phyloP scores from a whole-genome alignment of 192 early-diverging fungal genomes.

The Gamsiella multidivaricata region DNA sequence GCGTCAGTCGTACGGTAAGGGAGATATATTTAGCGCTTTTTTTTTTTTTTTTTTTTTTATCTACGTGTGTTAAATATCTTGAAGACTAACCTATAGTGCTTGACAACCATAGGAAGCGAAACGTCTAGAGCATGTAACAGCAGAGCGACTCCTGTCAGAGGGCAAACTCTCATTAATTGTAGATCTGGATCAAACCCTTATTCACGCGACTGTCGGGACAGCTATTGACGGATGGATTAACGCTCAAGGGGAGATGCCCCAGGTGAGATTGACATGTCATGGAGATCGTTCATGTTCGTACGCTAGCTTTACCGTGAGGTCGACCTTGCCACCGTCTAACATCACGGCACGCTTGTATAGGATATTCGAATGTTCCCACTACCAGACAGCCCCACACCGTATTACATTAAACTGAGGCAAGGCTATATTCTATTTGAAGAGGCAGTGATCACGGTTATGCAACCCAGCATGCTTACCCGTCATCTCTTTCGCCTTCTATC shows the following conservation, averaged over 20 bases:
- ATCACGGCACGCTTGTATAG: conserved; percentile 16
- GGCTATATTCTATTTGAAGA: too few relatives aligned
- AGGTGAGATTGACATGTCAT: conserved; percentile 2
- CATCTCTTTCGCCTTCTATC: background rate
- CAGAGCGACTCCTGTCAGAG: conserved; percentile 69
- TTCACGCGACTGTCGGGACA: conserved; percentile 89
- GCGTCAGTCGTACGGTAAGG: conserved; percentile 37
- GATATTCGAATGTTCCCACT: conserved; percentile 85
- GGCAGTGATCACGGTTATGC: background rate
- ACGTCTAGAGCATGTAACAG: conserved; percentile 75
- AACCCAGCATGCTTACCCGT: background rate
- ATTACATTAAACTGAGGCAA: conserved; percentile 90
- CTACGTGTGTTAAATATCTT: background rate
- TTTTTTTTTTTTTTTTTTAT: background rate
- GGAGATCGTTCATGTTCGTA: background rate
- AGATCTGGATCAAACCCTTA: conserved; percentile 97
- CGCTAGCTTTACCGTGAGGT: background rate
- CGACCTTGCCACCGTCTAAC: background rate
- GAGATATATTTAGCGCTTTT: background rate
- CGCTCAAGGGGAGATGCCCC: conserved; percentile 35
- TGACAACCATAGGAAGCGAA: conserved; percentile 70
- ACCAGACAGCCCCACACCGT: conserved; percentile 70
- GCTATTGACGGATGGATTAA: conserved; percentile 81
- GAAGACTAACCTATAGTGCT: background rate
- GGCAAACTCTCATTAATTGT: conserved; percentile 89